Evolutionary conservation across 805 yeast species (phyloP), one percentile per base, ranked within the genome.

Genomic region (Zygotorulaspora florentina): DNA sequence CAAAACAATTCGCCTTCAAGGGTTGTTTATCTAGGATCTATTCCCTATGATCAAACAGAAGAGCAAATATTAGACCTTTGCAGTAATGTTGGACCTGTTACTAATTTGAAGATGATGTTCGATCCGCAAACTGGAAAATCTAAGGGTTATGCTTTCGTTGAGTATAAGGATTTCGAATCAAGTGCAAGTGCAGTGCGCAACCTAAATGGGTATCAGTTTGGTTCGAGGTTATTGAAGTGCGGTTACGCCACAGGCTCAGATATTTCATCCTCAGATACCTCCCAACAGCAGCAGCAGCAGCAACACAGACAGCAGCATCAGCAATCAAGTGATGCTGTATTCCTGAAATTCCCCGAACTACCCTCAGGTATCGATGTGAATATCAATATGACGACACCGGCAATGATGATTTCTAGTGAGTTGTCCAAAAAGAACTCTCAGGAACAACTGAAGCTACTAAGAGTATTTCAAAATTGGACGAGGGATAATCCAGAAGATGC

Each of bases 31-130:
- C 78, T 90, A 35, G 95, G 96, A 2, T 83, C 87, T 12, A 85
- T 91, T 31, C 98, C 98, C 1, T 88, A 82, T 61, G 97, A 91
- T 58, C 88, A 86, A 59, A 86, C 96, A 0, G 98, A 91, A 62
- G 95, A 88, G 56, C 97, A 90, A 64, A 83, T 91, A n/a, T 67
- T 79, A 54, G 95, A 87, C 52, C 79, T 91, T 11, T 95, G 95
- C 50, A 73, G 75, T 46, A 81, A 95, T 1, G 93, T 87, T 2
- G 98, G 97, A 1, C 96, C 97, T 0, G 91, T 91, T 1, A 75
- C 77, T 20, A 79, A 77, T 45, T 70, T 87, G 48, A 82, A 83
- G 61, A 74, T 91, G 59, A 75, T 87, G 64, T 87, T 90, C 62
- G 97, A 91, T 63, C 83, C 86, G 36, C 82, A 81, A 44, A 89